Evolutionary conservation across 805 yeast genomes (phyloP).

Genomic region (Starmerella ratchasimensis): DNA sequence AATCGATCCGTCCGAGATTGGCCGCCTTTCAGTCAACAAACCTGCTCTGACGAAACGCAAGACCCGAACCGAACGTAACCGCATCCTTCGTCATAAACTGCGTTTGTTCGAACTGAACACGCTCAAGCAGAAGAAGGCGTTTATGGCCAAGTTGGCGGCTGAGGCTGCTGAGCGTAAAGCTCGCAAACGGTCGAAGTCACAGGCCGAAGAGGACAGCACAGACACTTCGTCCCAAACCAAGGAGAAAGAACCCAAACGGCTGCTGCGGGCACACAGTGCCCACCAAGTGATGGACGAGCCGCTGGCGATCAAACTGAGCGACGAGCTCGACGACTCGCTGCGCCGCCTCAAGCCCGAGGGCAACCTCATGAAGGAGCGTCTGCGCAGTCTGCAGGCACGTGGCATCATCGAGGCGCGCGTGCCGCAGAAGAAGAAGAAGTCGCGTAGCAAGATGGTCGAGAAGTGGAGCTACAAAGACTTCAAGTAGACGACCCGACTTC

Average conservation of each 20-base stretch:
- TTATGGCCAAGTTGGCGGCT: constrained; percentile 4
- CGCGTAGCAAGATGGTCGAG: constrained; percentile 65
- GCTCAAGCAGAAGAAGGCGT: constrained; percentile 14
- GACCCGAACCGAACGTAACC: constrained; percentile 65
- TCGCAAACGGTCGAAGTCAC: not conserved
- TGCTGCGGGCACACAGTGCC: constrained; percentile 31
- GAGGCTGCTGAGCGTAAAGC: constrained; percentile 7
- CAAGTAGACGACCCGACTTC: constrained; percentile 2
- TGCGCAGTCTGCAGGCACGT: constrained; percentile 64
- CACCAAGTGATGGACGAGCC: constrained; percentile 36
- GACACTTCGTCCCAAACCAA: constrained; percentile 1
- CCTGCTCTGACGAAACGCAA: constrained; percentile 58
- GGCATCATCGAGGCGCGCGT: constrained; percentile 82
- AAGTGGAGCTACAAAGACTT: constrained; percentile 91
- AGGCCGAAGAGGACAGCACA: not conserved
- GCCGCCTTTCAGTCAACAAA: constrained; percentile 50
- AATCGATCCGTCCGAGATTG: constrained; percentile 22
- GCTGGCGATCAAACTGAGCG: constrained; percentile 68
- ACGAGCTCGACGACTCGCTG: constrained; percentile 75
- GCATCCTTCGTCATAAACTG: constrained; percentile 46
- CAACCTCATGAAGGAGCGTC: constrained; percentile 64
- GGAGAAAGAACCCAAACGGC: constrained; percentile 19
- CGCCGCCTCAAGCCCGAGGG: constrained; percentile 86
- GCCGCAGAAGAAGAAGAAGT: constrained; percentile 46
- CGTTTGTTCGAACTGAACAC: constrained; percentile 44